These are phyloP conservation scores for Rhododendron griersonianum DNA, from an alignment of 148 eudicot species.

Conservation along the genomic window DNA sequence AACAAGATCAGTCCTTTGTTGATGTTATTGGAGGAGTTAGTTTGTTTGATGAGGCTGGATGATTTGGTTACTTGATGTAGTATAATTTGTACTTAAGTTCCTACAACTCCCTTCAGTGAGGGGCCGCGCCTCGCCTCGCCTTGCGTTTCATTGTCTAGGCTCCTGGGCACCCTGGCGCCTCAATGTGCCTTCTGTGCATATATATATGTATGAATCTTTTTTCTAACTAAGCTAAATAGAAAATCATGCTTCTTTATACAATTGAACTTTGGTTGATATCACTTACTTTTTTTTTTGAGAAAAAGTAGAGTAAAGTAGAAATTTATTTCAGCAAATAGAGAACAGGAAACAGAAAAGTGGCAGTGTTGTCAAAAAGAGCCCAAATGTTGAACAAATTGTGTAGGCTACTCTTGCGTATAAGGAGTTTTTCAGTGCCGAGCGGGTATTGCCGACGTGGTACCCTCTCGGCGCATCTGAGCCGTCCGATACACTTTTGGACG, in stretches of 20 bases:
- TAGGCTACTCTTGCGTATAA: background rate
- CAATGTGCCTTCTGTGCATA: background rate
- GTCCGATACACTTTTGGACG: too few species aligned
- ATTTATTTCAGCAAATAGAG: too few species aligned
- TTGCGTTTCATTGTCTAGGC: background rate
- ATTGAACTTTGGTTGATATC: background rate
- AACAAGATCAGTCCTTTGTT: background rate
- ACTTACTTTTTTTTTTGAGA: too few species aligned
- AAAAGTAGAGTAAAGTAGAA: too few species aligned
- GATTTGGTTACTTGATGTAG: background rate
- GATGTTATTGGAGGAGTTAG: background rate
- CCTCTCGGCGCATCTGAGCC: too few species aligned
- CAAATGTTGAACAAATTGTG: background rate
- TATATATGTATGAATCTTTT: too few species aligned
- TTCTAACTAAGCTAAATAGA: background rate
- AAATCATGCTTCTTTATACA: background rate
- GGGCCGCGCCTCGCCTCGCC: background rate
- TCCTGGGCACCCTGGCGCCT: background rate
- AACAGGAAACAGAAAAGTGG: too few species aligned
- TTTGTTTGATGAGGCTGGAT: background rate
- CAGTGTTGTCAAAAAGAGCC: background rate
- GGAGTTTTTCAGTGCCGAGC: too few species aligned
- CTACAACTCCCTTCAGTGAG: background rate
- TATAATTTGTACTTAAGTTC: background rate
- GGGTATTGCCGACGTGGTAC: too few species aligned